Evolutionary conservation across 192 early-diverging fungal genomes (phyloP), one percentile per base, ranked within the genome.

Genomic region (Backusella sp.): DNA sequence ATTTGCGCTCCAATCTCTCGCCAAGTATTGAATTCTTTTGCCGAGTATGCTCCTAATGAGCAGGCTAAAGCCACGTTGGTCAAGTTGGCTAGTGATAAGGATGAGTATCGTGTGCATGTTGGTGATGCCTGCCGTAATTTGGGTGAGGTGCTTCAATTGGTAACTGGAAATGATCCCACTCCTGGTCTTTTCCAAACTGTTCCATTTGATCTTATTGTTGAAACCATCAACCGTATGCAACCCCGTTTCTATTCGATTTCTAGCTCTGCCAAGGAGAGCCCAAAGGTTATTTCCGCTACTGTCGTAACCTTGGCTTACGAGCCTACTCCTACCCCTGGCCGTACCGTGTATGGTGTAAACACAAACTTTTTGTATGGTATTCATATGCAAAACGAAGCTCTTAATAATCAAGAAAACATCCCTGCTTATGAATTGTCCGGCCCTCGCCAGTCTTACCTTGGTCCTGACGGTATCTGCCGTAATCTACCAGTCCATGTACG

Each of bases 171-270:
- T 19, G 34, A 39, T 34, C 14, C 37, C 3, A 23, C 19, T 52
- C 15, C 59, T 39, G 74, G 56, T 19, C 77, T 82, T 17, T 84
- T 85, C 28, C 82, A 87, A 21, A 39, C 35, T 76, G 86, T 97
- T 76, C 98, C 98, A 1, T 86, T 96, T 62, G 91, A 90, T 73
- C 85, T 94, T 26, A 85, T 96, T 53, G 85, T 98, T 72, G 93
- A 97, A 82, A 86, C 92, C 17, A 88, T 96, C n/a, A 84, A 92
- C 69, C 92, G 93, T 34, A 88, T 97, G 69, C 91, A 92, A 70
- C 88, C 94, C 28, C 94, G 98, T 30, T 96, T 96, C 84, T 99
- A 99, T 83, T 97, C 96, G 44, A 98, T 99, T 62, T 97, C 96
- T 28, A 96, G 95, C 12, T 94, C 94, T 23, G 86, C 94, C 37